Percentiles rank a stretch among this genome's conserved stretches.
These are phyloP conservation scores for Metschnikowia bowlesiae DNA, from an alignment of 805 yeast species.

Conservation along the genomic window DNA sequence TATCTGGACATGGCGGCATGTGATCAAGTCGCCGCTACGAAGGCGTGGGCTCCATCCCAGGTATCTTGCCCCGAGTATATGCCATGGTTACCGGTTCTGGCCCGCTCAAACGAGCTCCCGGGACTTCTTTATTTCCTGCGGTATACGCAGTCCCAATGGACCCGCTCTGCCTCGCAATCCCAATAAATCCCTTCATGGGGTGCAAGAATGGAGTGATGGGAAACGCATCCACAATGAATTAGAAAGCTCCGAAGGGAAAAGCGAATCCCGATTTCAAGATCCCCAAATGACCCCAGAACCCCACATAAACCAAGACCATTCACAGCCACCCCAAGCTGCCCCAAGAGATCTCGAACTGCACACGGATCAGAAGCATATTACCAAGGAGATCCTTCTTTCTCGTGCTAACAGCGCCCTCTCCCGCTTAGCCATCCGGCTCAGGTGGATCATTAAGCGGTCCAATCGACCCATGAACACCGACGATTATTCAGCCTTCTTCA, in stretches of 20 bases:
- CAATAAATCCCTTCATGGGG: no score
- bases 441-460: conserved; percentile 73
- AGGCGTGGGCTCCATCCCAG: neutral
- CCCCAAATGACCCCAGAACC: no score
- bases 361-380: conserved; percentile 4
- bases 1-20: neutral
- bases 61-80: neutral
- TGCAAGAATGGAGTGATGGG: no score
- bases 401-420: conserved; percentile 27
- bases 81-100: neutral
- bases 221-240: no score
- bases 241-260: no score
- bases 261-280: no score
- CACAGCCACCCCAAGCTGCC: no score
- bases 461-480: conserved; percentile 88
- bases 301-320: neutral
- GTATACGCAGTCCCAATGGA: neutral
- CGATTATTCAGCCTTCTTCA: conserved; percentile 82
- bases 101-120: neutral
- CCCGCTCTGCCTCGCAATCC: neutral
- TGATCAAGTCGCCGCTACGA: neutral
- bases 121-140: neutral
- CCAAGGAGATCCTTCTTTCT: conserved; percentile 23
- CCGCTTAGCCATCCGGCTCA: conserved; percentile 38
- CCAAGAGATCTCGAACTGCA: neutral